A percentile compares a stretch with the other conserved stretches of the same genome.
Conservation (phyloP, 2,329 filamentous ascomycete species). For the Penicillium frequentans region DNA sequence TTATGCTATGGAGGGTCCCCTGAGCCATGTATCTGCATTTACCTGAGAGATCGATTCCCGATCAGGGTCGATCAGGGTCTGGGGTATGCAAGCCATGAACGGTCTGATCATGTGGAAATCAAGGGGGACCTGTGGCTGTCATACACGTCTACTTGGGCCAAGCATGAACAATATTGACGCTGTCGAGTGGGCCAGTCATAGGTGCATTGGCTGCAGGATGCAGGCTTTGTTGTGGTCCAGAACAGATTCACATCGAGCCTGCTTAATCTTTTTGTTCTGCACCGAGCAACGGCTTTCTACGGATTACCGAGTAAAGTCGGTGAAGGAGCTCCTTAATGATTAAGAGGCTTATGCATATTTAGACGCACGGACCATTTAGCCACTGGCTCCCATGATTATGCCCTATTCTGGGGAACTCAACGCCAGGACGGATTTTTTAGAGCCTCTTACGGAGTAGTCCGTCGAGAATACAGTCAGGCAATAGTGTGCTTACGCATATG, state of each 20-base stretch:
- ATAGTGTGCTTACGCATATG: not conserved
- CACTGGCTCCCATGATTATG: not conserved
- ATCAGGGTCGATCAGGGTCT: not conserved
- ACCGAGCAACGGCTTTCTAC: not conserved
- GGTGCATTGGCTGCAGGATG: not conserved
- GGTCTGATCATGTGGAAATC: not conserved
- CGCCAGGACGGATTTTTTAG: no score
- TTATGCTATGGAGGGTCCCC: not conserved
- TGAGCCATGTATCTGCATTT: not conserved
- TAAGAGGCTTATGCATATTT: not conserved
- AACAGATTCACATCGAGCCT: not conserved
- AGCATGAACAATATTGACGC: not conserved
- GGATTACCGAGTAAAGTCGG: not conserved
- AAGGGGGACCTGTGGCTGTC: not conserved
- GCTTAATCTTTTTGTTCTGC: not conserved
- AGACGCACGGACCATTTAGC: not conserved
- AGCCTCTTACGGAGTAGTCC: no score
- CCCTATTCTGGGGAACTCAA: not conserved
- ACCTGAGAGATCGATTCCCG: slow-evolving; percentile 1
- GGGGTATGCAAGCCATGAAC: not conserved
- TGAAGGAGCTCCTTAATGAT: not conserved
- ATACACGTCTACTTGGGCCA: not conserved
- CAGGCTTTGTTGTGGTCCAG: not conserved
- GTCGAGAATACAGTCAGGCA: no score
- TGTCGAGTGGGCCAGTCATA: not conserved